These are phyloP conservation scores for Leccinum imitatum DNA, from an alignment of 768 basidiomycete genomes.

Conservation along the genomic window DNA sequence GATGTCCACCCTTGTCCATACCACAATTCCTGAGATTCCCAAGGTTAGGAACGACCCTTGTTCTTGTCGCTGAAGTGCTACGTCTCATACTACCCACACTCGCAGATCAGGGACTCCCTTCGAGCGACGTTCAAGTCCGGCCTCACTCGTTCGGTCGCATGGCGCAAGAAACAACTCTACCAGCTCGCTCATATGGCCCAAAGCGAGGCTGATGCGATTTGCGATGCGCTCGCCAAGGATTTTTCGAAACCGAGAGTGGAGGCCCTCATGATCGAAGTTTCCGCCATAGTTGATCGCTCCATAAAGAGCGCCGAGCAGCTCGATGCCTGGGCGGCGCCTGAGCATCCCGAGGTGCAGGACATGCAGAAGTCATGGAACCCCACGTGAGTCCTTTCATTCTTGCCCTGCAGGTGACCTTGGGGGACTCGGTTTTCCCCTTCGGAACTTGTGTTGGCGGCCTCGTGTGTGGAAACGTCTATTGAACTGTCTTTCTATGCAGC, in stretches of 20 bases:
- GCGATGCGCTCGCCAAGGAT: constrained; percentile 44
- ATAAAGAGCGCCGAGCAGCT: constrained; percentile 47
- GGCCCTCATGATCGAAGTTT: constrained; percentile 44
- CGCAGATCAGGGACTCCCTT: constrained; percentile 39
- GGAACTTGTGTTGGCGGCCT: background rate
- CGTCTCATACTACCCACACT: background rate
- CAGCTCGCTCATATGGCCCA: constrained; percentile 61
- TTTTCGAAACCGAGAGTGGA: constrained; percentile 45
- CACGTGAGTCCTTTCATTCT: constrained; percentile 25
- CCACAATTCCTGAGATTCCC: constrained; percentile 22
- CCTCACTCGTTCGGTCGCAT: constrained; percentile 50
- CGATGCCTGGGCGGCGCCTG: constrained; percentile 56
- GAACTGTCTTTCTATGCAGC: constrained; percentile 12
- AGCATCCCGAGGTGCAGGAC: constrained; percentile 35
- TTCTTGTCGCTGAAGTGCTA: background rate
- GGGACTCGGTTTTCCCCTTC: background rate
- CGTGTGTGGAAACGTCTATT: background rate
- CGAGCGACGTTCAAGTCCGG: constrained; percentile 51
- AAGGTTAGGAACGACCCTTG: constrained; percentile 14
- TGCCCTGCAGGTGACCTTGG: too few relatives aligned
- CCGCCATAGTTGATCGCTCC: constrained; percentile 40
- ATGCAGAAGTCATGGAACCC: constrained; percentile 54
- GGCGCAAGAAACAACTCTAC: constrained; percentile 63
- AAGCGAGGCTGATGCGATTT: constrained; percentile 57
- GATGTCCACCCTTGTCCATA: constrained; percentile 20